Base-by-base conservation (phyloP, 805 yeast genomes). In the Saccharomycodes ludwigii region DNA sequence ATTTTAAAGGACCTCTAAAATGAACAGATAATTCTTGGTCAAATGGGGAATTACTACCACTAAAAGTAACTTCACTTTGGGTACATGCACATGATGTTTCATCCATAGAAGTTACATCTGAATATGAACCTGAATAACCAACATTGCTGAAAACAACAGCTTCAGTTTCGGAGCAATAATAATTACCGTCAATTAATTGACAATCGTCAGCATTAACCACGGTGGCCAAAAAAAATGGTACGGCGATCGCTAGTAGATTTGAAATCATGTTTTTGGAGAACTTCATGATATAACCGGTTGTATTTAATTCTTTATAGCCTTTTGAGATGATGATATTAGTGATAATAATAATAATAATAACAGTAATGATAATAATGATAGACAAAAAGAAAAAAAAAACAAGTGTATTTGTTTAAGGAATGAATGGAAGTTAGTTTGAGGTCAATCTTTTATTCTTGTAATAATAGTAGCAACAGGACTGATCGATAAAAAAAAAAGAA, bases 91-190 rank as follows among this genome's bases (percentile, higher is more conserved):
- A 85, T 9, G 76, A 47, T 37, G 58, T 37, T 50, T 70, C 73
- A 56, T 77, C 74, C 94, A 91, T 86, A 48, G 55, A 44, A 42
- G 86, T 77, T 43, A 91, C 85, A 44, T 79, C 86, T 46, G 63
- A 48, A 65, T 82, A 91, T 15, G 85, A 60, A 44, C 96, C 95
- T 15, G 91, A 69, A 57, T 67, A 83, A 21, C 97, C 97, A 36
- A 91, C 70, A 44, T 74, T 73, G 28, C 64, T 42, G 65, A 80
- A 83, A 37, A 65, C 61, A 38, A 82, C 66, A 40, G 82, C 86
- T 39, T 59, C 48, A 32, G 81, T 81, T 41, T 71, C 58, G 42
- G 70, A 59, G 63, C 96, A 85, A 72, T 79, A 86, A 67, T 76
- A 78, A 66, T 83, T 83, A 44, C 95, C 95, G 41, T 59, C 68